Percentiles rank a stretch among this genome's conserved stretches.
Conservation (phyloP, 1,139 yeast species). For the Yamadazyma siamensis region DNA sequence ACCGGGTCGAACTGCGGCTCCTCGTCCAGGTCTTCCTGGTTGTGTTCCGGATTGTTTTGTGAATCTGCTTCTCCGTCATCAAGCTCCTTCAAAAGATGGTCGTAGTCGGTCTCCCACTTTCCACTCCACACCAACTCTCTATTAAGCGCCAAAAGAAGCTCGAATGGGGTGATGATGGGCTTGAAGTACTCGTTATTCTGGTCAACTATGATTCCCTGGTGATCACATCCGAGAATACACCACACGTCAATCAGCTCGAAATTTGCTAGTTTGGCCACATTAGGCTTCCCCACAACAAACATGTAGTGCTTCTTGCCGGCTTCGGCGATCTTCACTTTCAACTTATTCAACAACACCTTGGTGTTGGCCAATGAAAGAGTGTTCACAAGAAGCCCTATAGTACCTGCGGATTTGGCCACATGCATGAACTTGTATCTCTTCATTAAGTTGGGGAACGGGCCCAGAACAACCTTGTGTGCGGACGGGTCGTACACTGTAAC, state of each 20-base stretch:
- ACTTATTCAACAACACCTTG: slow-evolving; percentile 55
- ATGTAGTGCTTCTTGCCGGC: slow-evolving; percentile 91
- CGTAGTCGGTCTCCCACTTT: slow-evolving; percentile 83
- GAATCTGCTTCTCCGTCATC: slow-evolving; percentile 24
- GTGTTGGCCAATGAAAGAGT: slow-evolving; percentile 80
- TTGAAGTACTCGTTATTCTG: slow-evolving; percentile 75
- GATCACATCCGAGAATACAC: slow-evolving; percentile 94
- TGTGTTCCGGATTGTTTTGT: slow-evolving; percentile 15
- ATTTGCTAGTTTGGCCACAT: slow-evolving; percentile 93
- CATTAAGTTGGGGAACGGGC: slow-evolving; percentile 77
- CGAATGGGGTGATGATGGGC: slow-evolving; percentile 94
- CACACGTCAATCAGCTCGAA: slow-evolving; percentile 89
- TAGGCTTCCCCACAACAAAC: slow-evolving; percentile 98
- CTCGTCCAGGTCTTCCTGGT: slow-evolving; percentile 36
- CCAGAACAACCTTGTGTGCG: slow-evolving; percentile 27
- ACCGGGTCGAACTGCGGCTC: slow-evolving; percentile 89
- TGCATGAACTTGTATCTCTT: slow-evolving; percentile 84
- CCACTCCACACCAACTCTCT: slow-evolving; percentile 86
- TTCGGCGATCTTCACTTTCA: slow-evolving; percentile 55
- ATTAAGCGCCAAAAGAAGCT: slow-evolving; percentile 72
- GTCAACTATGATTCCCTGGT: slow-evolving; percentile 86
- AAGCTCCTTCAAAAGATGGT: slow-evolving; percentile 40
- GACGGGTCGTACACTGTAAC: slow-evolving; percentile 49
- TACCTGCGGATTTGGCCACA: slow-evolving; percentile 84
- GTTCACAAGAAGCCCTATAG: slow-evolving; percentile 86